Evolutionary conservation across 2,329 filamentous ascomycete species (phyloP), one percentile per base, ranked within the genome.

Genomic region (Claviceps arundinis): DNA sequence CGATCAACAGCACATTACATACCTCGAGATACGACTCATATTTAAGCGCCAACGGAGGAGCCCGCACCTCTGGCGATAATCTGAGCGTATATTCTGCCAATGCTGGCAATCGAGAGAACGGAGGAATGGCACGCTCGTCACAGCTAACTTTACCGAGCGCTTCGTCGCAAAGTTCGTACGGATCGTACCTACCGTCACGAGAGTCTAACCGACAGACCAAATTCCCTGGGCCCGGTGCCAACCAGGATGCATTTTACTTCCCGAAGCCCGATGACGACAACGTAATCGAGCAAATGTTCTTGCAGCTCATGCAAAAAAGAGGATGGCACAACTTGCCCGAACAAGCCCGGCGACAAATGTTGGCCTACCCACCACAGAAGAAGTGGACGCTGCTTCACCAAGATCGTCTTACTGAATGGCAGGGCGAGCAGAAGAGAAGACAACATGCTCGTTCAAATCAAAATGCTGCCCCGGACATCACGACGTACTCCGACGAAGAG

Each of bases 341-440:
- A 64, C 89, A 95, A 71, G 93, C 93, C 34, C 82, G 86, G 59
- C 79, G 91, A 56, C 93, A 97, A 72, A 97, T 98, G 91, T 80
- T 93, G 70, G 89, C 89, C 40, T 97, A 98, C 65, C 88, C 90
- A 14, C 80, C 93, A 8, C 81, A 84, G 57, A 97, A 97, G 75
- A 98, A 97, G 70, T 98, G 93, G 93, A 96, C 89, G 1, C 73
- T 98, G 54, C 86, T 98, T 50, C 86, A 97, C 66, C 91, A 98
- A 69, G 93, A 98, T 70, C 85, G 88, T 56, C 75, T 98, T 60
- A 88, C 89, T 6, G 91, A 97, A 68, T 87, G 84, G 77, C 90
- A 97, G 73, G 89, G 89, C 43, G 91, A 97, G 64, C 89, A 95
- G 69, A 95, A 91, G 69, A 82, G 90, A 59, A 77, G 87, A 59